Percentiles rank a stretch among this genome's conserved stretches.
These are phyloP conservation scores for Penicillium sp. DNA, from an alignment of 2,329 filamentous ascomycete genomes.

Conservation along the genomic window DNA sequence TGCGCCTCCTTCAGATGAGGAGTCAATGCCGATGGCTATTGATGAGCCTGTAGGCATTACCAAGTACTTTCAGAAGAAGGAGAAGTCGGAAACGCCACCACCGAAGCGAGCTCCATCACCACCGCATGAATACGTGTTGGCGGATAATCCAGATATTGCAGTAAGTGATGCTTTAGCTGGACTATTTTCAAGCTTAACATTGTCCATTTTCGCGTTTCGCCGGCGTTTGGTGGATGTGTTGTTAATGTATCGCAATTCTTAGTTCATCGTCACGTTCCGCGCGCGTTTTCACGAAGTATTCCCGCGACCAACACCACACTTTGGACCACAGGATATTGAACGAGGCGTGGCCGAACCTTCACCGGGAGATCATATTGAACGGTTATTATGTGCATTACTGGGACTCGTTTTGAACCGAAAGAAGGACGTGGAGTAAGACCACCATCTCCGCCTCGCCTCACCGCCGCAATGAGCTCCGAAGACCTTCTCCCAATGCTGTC, in stretches of 20 bases:
- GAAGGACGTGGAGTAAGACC: slow-evolving; percentile 93
- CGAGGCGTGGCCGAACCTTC: slow-evolving; percentile 76
- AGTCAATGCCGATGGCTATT: slow-evolving; percentile 48
- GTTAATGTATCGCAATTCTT: slow-evolving; percentile 40
- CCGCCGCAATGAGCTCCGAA: background rate
- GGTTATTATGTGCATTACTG: slow-evolving; percentile 85
- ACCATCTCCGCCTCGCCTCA: slow-evolving; percentile 28
- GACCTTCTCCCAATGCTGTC: background rate
- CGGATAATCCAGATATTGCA: slow-evolving; percentile 89
- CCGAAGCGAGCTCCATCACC: slow-evolving; percentile 85
- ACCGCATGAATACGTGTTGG: slow-evolving; percentile 85
- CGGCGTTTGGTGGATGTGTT: slow-evolving; percentile 34
- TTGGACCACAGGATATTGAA: slow-evolving; percentile 95
- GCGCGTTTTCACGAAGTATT: slow-evolving; percentile 90
- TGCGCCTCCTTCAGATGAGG: slow-evolving; percentile 64
- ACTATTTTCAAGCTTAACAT: slow-evolving; percentile 38
- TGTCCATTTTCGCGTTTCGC: slow-evolving; percentile 34
- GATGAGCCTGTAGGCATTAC: slow-evolving; percentile 49
- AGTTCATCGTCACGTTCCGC: slow-evolving; percentile 99
- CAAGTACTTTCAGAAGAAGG: slow-evolving; percentile 53
- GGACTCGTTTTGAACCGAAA: slow-evolving; percentile 92
- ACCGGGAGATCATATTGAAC: slow-evolving; percentile 84
- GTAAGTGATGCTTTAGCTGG: slow-evolving; percentile 63
- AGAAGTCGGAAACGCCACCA: slow-evolving; percentile 59
- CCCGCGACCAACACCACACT: slow-evolving; percentile 82